A percentile compares a stretch with the other conserved stretches of the same genome.
phyloP scores from a whole-genome alignment of 2,329 filamentous ascomycete genomes.

The Diplodia mutila region DNA sequence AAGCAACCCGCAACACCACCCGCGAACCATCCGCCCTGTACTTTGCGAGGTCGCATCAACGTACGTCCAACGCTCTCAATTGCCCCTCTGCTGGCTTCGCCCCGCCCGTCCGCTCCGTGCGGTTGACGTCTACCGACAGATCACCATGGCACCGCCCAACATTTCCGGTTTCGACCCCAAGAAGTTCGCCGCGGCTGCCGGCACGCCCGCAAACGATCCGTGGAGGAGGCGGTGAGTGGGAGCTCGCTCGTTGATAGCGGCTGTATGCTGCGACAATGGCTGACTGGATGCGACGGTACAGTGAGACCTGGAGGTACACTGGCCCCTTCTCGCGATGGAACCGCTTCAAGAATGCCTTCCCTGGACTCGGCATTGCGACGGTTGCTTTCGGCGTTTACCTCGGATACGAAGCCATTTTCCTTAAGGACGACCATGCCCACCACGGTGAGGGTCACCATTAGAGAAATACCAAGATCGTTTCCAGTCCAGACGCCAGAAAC shows the following conservation, averaged over 20 bases:
- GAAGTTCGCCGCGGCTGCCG: conserved; percentile 74
- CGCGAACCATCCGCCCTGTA: conserved; percentile 11
- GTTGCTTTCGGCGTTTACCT: conserved; percentile 92
- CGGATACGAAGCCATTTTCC: conserved; percentile 84
- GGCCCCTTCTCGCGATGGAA: conserved; percentile 87
- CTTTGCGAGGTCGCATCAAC: conserved; percentile 12
- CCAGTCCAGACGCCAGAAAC: not conserved
- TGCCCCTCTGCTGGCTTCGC: not conserved
- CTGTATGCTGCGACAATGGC: not conserved
- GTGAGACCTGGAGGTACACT: conserved; percentile 93
- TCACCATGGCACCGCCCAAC: conserved; percentile 63
- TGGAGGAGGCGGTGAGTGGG: conserved; percentile 63
- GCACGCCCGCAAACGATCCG: conserved; percentile 63
- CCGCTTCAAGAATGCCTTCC: conserved; percentile 84
- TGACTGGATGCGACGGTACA: conserved; percentile 45
- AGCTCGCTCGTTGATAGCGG: not conserved
- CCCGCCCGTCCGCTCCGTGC: not conserved
- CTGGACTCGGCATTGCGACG: conserved; percentile 87
- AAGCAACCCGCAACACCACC: conserved; percentile 9
- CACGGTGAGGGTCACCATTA: conserved; percentile 34
- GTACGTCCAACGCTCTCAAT: conserved; percentile 9
- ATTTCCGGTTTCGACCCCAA: conserved; percentile 91
- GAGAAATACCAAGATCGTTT: conserved; percentile 12
- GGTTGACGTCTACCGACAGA: conserved; percentile 22
- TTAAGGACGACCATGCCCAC: conserved; percentile 63